Conservation (phyloP, 176 grass and related monocot species). For the barley (Hordeum vulgare) region MorexV3_pseudomolecules_assembly NC_058520.1:365542046-365542545, state of each 20-base stretch:
- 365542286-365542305: constrained; percentile 25
- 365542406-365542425: constrained; percentile 28
- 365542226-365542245: background rate
- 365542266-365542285: background rate
- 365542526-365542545: background rate
- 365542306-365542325: constrained; percentile 16
- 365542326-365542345: background rate
- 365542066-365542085: too few species aligned
- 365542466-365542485: background rate
- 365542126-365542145: too few species aligned
- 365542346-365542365: too few species aligned
- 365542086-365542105: too few species aligned
- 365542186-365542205: background rate
- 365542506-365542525: background rate
- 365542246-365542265: background rate
- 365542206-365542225: background rate
- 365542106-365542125: too few species aligned
- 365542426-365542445: background rate
- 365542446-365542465: background rate
- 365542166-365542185: background rate
- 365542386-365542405: constrained; percentile 26
- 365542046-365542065: too few species aligned
- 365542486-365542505: background rate
- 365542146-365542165: background rate
- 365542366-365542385: background rate